Percentiles rank a stretch among this genome's conserved stretches.
These are phyloP conservation scores for Triticum urartu DNA, from an alignment of 176 grass and related monocot species.

Conservation along the genomic window DNA sequence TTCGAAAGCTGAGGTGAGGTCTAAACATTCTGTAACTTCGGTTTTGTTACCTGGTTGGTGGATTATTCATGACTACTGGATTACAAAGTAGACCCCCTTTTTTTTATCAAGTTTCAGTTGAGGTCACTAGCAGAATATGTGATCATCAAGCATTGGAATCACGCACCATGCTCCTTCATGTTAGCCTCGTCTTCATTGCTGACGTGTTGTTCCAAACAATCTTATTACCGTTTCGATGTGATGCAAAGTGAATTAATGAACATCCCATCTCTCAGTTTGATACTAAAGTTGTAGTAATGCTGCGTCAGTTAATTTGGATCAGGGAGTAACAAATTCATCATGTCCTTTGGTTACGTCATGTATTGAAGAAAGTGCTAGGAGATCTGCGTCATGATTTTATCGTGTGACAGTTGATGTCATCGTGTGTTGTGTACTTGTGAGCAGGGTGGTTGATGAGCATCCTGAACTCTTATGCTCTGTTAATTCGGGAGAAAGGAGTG, in stretches of 20 bases:
- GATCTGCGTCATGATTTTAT: background rate
- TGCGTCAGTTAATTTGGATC: too few relatives aligned
- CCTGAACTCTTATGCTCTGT: slow-evolving; percentile 17
- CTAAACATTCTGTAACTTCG: too few relatives aligned
- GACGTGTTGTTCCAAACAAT: background rate
- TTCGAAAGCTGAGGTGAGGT: slow-evolving; percentile 77
- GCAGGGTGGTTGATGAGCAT: too few relatives aligned
- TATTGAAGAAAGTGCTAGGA: background rate
- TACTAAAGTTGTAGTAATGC: too few relatives aligned
- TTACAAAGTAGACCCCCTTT: background rate
- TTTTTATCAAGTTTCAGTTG: background rate
- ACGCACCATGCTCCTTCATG: background rate
- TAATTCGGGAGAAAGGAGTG: background rate
- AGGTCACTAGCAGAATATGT: background rate
- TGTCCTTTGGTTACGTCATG: background rate
- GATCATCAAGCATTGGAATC: background rate
- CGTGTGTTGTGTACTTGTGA: too few relatives aligned
- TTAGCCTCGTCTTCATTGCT: background rate
- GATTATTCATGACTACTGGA: background rate
- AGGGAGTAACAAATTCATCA: background rate
- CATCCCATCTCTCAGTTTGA: background rate
- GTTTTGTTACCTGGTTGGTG: slow-evolving; percentile 10
- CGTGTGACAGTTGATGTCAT: too few relatives aligned
- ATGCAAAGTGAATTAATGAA: slow-evolving; percentile 4
- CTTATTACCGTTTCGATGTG: background rate